Percentiles rank a stretch among this genome's conserved stretches.
Evolutionary conservation across 257 asterid species (phyloP).

Genomic region (Rubia yunnanensis): DNA sequence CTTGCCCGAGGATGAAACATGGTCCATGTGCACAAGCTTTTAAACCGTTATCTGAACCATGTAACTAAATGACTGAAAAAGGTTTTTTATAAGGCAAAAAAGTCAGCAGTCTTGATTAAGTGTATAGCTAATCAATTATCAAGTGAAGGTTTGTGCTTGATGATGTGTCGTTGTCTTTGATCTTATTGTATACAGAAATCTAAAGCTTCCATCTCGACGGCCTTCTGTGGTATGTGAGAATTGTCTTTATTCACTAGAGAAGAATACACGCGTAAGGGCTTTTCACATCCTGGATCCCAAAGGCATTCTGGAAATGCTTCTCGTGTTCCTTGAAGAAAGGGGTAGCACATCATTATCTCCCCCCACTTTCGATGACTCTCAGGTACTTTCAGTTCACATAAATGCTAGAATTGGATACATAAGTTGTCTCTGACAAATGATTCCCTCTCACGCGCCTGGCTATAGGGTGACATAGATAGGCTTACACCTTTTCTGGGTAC

Average conservation of each 20-base stretch:
- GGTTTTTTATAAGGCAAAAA: neutral
- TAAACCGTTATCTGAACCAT: neutral
- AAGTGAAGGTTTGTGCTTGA: conserved; percentile 7
- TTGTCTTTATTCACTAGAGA: conserved; percentile 73
- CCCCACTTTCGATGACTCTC: conserved; percentile 50
- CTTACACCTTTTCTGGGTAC: conserved; percentile 60
- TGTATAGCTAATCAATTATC: neutral
- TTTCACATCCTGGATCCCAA: conserved; percentile 78
- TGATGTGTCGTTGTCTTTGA: conserved; percentile 3
- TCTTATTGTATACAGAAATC: conserved; percentile 38
- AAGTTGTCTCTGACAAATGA: neutral
- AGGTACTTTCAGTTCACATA: conserved; percentile 27
- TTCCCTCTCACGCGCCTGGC: conserved; percentile 13
- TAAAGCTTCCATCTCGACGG: conserved; percentile 81
- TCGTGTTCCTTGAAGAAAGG: conserved; percentile 82
- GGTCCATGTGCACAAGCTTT: neutral
- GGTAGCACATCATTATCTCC: conserved; percentile 31
- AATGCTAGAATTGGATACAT: neutral
- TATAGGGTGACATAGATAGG: conserved; percentile 53
- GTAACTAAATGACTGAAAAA: neutral
- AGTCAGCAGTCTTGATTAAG: neutral
- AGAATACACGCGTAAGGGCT: conserved; percentile 63
- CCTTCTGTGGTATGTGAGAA: conserved; percentile 92
- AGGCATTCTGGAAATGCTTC: conserved; percentile 68
- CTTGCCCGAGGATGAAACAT: neutral